Conservation (phyloP, 257 asterid species). For the Parsonsia alboflavescens region DNA sequence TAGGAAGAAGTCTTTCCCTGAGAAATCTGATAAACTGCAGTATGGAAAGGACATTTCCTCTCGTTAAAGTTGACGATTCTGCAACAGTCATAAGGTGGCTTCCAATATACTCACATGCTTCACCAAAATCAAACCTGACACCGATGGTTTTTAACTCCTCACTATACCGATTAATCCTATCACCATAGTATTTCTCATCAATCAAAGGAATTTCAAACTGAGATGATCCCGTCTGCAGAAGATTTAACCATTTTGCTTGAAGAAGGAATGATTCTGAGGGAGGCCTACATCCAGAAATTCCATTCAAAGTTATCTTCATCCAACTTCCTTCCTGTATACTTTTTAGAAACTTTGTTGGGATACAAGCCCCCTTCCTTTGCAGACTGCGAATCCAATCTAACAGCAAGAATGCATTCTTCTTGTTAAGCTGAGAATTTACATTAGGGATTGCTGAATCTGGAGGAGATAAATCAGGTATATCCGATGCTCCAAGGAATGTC, state of each 20-base stretch:
- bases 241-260: slow-evolving; percentile 19
- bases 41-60: slow-evolving; percentile 24
- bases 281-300: slow-evolving; percentile 22
- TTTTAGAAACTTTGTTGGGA: slow-evolving; percentile 20
- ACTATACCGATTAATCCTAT: slow-evolving; percentile 14
- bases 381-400: slow-evolving; percentile 25
- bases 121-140: slow-evolving; percentile 29
- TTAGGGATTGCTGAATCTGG: slow-evolving; percentile 25
- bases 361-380: neutral
- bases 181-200: slow-evolving; percentile 28
- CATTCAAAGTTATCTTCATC: slow-evolving; percentile 26
- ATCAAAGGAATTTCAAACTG: slow-evolving; percentile 30
- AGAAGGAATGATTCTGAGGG: slow-evolving; percentile 32
- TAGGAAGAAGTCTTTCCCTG: slow-evolving; percentile 22
- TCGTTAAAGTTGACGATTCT: slow-evolving; percentile 19
- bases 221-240: slow-evolving; percentile 24
- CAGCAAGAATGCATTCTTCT: slow-evolving; percentile 28
- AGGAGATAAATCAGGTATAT: slow-evolving; percentile 31
- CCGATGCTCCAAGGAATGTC: slow-evolving; percentile 27
- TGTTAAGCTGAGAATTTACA: slow-evolving; percentile 21
- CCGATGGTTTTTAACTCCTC: slow-evolving; percentile 21
- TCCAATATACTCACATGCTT: slow-evolving; percentile 33
- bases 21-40: slow-evolving; percentile 28
- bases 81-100: slow-evolving; percentile 27
- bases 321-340: slow-evolving; percentile 30